Evolutionary conservation across 129 eudicot species (phyloP), one percentile per base, ranked within the genome.

Genomic region (Centella asiatica): DNA sequence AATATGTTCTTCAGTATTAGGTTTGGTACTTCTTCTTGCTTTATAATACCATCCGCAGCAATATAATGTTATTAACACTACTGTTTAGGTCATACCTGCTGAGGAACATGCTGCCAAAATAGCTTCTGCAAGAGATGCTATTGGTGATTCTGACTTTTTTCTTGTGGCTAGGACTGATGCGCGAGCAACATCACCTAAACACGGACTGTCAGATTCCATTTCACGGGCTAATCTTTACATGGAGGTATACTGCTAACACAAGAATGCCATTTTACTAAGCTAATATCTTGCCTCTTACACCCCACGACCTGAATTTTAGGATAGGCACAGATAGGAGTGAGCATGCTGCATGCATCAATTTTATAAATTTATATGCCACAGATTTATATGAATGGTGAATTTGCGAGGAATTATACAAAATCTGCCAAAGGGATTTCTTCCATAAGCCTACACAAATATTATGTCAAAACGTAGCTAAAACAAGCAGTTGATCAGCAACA

Each of bases 81-180:
- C 34, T 57, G 29, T 57, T 17, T 44, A 57, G 62, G 62, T 57
- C 15, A 31, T 57, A 32, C 62, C 62, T 10, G 62, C 25, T 29
- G 62, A 57, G 39, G 62, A 57, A 20, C 62, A 57, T 57, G 62
- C 62, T 57, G 62, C 44, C 11, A 57, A 57, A 57, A 57, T 57
- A 57, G 62, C 62, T 29, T 28, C 62, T 14, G 62, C 62, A 27
- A 57, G 62, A 57, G 62, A 57, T 29, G 62, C 62, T 6, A 54
- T 67, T 24, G 71, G 72, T 8, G 49, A 67, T 18, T 2, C 64
- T 17, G 72, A 67, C 26, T 55, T 67, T 20, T 67, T 67, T 48
- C 64, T 67, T 1, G 72, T 67, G 13, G 72, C 72, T 0, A 67
- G 72, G 42, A 67, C 72, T 42, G 72, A 67, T 15, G 72, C 72